Percentiles rank a stretch among this genome's conserved stretches.
These are phyloP conservation scores for Fusarium torreyae DNA, from an alignment of 2,329 filamentous ascomycete genomes.

Conservation along the genomic window DNA sequence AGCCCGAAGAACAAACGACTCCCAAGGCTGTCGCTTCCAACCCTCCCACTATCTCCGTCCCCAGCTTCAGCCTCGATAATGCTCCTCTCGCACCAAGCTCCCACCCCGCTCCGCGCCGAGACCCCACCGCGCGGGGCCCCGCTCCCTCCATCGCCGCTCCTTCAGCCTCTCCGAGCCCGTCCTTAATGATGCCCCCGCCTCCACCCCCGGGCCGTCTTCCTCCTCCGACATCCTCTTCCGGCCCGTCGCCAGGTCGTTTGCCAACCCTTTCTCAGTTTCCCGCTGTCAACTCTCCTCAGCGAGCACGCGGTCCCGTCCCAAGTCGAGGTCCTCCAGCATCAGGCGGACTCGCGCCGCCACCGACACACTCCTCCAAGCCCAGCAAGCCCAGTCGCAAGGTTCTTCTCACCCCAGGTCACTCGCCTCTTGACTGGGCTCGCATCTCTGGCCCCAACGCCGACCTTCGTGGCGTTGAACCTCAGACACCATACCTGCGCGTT, in stretches of 20 bases:
- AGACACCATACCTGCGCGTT: constrained; percentile 76
- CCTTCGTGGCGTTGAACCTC: constrained; percentile 73
- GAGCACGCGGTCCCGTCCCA: constrained; percentile 61
- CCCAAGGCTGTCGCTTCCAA: constrained; percentile 62
- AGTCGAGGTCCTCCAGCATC: constrained; percentile 56
- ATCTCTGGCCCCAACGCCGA: constrained; percentile 76
- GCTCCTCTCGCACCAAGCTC: constrained; percentile 41
- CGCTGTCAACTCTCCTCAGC: constrained; percentile 66
- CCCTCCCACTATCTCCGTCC: constrained; percentile 54
- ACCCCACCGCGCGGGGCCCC: constrained; percentile 38
- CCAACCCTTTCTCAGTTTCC: constrained; percentile 64
- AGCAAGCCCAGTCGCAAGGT: constrained; percentile 78
- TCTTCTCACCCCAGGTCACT: constrained; percentile 89
- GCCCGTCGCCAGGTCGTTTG: constrained; percentile 50
- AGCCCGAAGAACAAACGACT: constrained; percentile 63
- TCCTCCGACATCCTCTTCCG: constrained; percentile 29
- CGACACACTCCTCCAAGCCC: constrained; percentile 67
- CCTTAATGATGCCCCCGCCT: constrained; percentile 53
- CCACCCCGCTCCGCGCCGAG: constrained; percentile 35
- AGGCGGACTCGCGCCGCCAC: constrained; percentile 68
- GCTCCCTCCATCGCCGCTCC: constrained; percentile 25
- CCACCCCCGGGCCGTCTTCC: constrained; percentile 41
- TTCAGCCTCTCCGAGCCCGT: constrained; percentile 14
- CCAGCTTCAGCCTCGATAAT: constrained; percentile 63
- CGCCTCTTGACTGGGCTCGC: constrained; percentile 95